Evolutionary conservation across 805 yeast genomes (phyloP).

Genomic region (Kodamaea leandrae): DNA sequence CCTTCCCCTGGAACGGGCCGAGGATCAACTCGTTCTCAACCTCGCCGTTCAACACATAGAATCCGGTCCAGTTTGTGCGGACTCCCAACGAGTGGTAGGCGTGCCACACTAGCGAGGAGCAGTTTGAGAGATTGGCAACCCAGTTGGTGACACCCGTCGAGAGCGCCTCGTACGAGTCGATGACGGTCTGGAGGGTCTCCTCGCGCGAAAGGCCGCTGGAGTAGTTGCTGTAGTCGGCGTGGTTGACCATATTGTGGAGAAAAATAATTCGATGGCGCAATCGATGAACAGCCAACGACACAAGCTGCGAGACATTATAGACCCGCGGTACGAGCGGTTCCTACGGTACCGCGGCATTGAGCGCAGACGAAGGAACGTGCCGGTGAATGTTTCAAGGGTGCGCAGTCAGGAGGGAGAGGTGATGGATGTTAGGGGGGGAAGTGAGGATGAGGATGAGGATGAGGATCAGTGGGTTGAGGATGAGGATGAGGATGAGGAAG

Average conservation of each 20-base stretch:
- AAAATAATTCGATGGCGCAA: not conserved
- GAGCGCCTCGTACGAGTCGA: slow-evolving; percentile 65
- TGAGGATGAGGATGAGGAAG: no score
- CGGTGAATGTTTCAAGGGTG: no score
- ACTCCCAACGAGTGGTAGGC: slow-evolving; percentile 63
- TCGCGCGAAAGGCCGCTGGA: slow-evolving; percentile 32
- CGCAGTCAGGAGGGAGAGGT: no score
- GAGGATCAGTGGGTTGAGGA: no score
- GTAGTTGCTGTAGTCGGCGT: slow-evolving; percentile 74
- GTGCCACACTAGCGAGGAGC: slow-evolving; percentile 85
- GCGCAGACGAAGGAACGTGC: not conserved
- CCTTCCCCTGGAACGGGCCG: slow-evolving; percentile 96
- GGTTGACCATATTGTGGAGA: slow-evolving; percentile 28
- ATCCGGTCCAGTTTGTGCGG: slow-evolving; percentile 90
- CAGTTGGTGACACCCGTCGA: slow-evolving; percentile 66
- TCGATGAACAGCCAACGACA: not conserved
- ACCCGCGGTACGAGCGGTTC: slow-evolving; percentile 5
- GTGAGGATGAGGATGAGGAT: no score
- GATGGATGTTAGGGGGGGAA: no score
- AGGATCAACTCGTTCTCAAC: slow-evolving; percentile 51
- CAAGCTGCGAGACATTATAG: no score
- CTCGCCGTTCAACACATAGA: slow-evolving; percentile 57
- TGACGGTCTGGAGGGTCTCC: slow-evolving; percentile 57
- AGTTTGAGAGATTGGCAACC: slow-evolving; percentile 87
- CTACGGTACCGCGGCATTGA: slow-evolving; percentile 12